These are phyloP conservation scores for Solanum etuberosum DNA, from an alignment of 257 asterid species.

Conservation along the genomic window DNA sequence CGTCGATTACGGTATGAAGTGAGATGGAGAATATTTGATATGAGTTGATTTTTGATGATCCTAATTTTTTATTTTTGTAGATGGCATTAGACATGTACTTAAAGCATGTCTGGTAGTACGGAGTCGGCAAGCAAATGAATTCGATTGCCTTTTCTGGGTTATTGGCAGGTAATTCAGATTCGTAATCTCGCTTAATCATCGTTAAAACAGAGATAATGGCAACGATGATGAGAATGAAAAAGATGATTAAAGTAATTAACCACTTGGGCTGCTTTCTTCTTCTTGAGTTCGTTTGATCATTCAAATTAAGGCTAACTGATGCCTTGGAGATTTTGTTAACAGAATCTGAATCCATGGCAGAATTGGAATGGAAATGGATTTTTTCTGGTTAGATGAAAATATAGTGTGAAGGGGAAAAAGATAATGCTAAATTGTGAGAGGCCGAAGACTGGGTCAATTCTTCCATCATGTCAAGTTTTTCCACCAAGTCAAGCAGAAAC, in stretches of 20 bases:
- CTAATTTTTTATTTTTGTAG: neutral
- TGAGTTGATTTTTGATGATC: neutral
- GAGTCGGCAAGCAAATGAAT: neutral
- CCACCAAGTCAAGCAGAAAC: neutral
- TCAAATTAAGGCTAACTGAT: neutral
- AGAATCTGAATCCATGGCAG: neutral
- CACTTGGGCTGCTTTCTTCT: neutral
- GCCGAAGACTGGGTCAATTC: neutral
- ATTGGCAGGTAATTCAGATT: neutral
- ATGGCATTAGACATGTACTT: neutral
- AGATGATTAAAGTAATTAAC: neutral
- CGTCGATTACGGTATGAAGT: neutral
- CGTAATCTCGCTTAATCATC: neutral
- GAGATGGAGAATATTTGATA: neutral
- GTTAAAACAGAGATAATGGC: neutral
- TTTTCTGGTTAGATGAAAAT: neutral
- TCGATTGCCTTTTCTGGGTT: neutral
- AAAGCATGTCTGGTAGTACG: neutral
- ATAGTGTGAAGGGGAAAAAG: neutral
- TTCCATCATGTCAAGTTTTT: neutral
- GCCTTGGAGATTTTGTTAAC: neutral
- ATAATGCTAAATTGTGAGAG: neutral
- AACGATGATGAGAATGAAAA: neutral
- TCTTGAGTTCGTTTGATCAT: neutral
- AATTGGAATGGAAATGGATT: neutral